phyloP scores from a whole-genome alignment of 129 eudicot genomes.

The Heracleum sosnowskyi region DNA sequence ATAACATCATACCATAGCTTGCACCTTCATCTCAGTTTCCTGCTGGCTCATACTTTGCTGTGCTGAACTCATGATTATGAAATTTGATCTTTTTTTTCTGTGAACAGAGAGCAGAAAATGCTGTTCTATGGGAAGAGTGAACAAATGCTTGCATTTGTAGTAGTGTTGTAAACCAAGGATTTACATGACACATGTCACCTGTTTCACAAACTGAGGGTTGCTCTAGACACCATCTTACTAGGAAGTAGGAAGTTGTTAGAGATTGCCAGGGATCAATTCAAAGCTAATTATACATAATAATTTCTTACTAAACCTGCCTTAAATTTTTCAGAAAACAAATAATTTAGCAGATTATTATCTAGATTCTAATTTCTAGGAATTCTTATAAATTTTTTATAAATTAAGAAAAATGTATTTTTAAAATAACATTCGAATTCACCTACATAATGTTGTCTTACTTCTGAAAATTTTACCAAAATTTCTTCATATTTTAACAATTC shows the following conservation, averaged over 20 bases:
- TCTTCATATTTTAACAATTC: too few relatives aligned
- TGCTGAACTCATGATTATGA: neutral
- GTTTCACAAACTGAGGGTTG: neutral
- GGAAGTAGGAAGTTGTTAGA: slow-evolving; percentile 2
- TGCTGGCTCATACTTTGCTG: neutral
- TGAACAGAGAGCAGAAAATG: neutral
- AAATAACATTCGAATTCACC: too few relatives aligned
- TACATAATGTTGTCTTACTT: too few relatives aligned
- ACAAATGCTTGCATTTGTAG: neutral
- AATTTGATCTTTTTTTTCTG: neutral
- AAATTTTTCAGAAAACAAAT: too few relatives aligned
- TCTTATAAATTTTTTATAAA: too few relatives aligned
- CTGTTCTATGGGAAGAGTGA: neutral
- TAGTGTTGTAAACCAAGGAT: neutral
- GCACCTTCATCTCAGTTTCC: neutral
- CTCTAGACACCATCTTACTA: neutral
- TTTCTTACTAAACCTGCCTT: too few relatives aligned
- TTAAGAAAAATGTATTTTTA: too few relatives aligned
- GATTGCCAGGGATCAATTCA: neutral
- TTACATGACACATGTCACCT: neutral
- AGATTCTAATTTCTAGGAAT: too few relatives aligned
- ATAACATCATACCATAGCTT: neutral
- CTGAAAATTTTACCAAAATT: too few relatives aligned
- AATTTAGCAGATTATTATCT: too few relatives aligned
- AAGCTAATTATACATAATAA: neutral